Conservation (phyloP, 2,329 filamentous ascomycete genomes). For the Fusarium gaditjirri region DNA sequence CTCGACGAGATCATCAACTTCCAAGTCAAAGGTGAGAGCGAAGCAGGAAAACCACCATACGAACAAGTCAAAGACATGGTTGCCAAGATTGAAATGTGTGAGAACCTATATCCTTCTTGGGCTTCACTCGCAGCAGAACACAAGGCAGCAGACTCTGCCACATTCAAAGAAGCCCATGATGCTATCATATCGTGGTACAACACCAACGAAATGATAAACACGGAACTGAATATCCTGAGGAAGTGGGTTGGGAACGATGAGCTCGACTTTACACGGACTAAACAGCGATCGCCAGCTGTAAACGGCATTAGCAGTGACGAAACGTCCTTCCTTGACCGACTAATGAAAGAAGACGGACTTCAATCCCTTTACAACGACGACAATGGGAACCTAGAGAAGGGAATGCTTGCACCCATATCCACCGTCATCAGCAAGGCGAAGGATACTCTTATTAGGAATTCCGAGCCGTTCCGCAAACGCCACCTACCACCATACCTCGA, state of each 20-base stretch:
- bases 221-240: slow-evolving; percentile 88
- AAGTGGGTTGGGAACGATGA: slow-evolving; percentile 98
- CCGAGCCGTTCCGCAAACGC: slow-evolving; percentile 83
- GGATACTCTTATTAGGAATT: slow-evolving; percentile 86
- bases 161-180: slow-evolving; percentile 85
- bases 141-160: slow-evolving; percentile 77
- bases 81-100: slow-evolving; percentile 88
- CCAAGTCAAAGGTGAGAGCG: slow-evolving; percentile 91
- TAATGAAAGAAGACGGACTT: slow-evolving; percentile 95
- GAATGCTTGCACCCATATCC: slow-evolving; percentile 86
- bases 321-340: slow-evolving; percentile 90
- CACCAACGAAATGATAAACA: slow-evolving; percentile 95
- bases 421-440: slow-evolving; percentile 94
- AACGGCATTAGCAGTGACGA: slow-evolving; percentile 84
- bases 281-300: slow-evolving; percentile 69
- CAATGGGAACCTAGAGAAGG: slow-evolving; percentile 62
- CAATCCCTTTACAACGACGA: slow-evolving; percentile 87
- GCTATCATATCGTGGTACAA: slow-evolving; percentile 97
- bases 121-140: slow-evolving; percentile 79
- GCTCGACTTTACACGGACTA: slow-evolving; percentile 85
- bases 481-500: slow-evolving; percentile 97
- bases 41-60: slow-evolving; percentile 86
- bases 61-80: slow-evolving; percentile 93
- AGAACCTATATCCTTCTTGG: slow-evolving; percentile 85
- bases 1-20: slow-evolving; percentile 94